Conservation (phyloP, 345 rosid species). For the Camelina neglecta region DNA sequence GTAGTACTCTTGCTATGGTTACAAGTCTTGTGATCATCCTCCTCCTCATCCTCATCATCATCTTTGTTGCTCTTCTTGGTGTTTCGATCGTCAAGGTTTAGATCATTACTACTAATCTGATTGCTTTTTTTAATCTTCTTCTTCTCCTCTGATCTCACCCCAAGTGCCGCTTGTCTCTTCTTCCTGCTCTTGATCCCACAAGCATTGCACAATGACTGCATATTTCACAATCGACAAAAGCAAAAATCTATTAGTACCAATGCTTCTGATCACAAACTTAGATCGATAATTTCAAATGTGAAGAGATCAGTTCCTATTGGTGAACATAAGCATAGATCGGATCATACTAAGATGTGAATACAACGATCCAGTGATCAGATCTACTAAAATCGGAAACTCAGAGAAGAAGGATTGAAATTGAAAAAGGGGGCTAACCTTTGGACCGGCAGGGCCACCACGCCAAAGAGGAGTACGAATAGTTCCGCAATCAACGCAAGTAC, state of each 20-base stretch:
- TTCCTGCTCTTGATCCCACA: conserved; percentile 98
- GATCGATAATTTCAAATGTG: not conserved
- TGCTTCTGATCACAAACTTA: too few relatives aligned
- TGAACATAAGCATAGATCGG: not conserved
- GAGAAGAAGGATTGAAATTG: not conserved
- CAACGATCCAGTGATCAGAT: not conserved
- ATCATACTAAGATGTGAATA: not conserved
- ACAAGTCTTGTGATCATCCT: conserved; percentile 13
- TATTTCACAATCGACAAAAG: not conserved
- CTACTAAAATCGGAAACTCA: not conserved
- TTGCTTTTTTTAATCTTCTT: conserved; percentile 51
- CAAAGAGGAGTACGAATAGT: conserved; percentile 92
- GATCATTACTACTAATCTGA: conserved; percentile 19
- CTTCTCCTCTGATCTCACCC: conserved; percentile 51
- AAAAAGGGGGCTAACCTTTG: conserved; percentile 52
- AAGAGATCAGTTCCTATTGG: not conserved
- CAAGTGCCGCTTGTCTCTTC: conserved; percentile 73
- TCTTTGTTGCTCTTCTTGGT: conserved; percentile 14
- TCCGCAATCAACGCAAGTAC: conserved; percentile 88
- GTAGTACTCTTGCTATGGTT: not conserved
- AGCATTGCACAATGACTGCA: conserved; percentile 92
- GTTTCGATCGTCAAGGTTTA: conserved; percentile 11
- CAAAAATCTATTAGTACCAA: not conserved
- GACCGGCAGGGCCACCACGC: conserved; percentile 99
- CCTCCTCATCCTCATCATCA: conserved; percentile 7